These are phyloP conservation scores for Coemansia sp. DNA, from an alignment of 192 early-diverging fungal genomes.

Conservation along the genomic window DNA sequence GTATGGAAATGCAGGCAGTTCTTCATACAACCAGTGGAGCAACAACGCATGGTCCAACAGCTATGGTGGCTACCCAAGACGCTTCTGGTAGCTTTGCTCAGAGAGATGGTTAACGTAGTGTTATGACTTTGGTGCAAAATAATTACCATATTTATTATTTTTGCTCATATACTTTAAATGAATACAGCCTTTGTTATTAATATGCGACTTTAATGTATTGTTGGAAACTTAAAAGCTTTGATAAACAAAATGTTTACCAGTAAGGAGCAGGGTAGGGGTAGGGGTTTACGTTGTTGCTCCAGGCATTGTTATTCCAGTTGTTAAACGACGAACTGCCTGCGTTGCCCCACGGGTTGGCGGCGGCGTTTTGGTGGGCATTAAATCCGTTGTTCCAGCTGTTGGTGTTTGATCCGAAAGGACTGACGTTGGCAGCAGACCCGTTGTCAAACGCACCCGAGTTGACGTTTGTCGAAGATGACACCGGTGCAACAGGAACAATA, in stretches of 20 bases:
- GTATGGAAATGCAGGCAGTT: slow-evolving; percentile 19
- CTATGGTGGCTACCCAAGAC: slow-evolving; percentile 15
- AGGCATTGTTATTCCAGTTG: slow-evolving; percentile 57
- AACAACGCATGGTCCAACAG: slow-evolving; percentile 37
- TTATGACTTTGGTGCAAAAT: too few species aligned
- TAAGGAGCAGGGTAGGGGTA: slow-evolving; percentile 44
- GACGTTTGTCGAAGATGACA: slow-evolving; percentile 35
- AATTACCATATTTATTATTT: neutral
- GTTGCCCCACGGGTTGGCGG: slow-evolving; percentile 45
- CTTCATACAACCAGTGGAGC: slow-evolving; percentile 31
- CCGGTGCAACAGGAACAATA: slow-evolving; percentile 26
- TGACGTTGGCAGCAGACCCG: slow-evolving; percentile 31
- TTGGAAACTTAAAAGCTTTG: too few species aligned
- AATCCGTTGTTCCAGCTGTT: slow-evolving; percentile 53
- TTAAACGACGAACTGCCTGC: slow-evolving; percentile 50
- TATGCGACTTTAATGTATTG: too few species aligned
- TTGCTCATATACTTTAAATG: neutral
- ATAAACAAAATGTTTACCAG: slow-evolving; percentile 23
- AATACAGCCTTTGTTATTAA: neutral
- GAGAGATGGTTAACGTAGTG: too few species aligned
- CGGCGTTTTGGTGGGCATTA: slow-evolving; percentile 45
- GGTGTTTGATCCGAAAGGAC: slow-evolving; percentile 35
- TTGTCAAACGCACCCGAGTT: slow-evolving; percentile 51
- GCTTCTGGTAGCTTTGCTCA: slow-evolving; percentile 12
- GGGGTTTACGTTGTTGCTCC: slow-evolving; percentile 47